Evolutionary conservation across 139 green algal species (phyloP).

Genomic region (Chlamydomonas eustigma): DNA sequence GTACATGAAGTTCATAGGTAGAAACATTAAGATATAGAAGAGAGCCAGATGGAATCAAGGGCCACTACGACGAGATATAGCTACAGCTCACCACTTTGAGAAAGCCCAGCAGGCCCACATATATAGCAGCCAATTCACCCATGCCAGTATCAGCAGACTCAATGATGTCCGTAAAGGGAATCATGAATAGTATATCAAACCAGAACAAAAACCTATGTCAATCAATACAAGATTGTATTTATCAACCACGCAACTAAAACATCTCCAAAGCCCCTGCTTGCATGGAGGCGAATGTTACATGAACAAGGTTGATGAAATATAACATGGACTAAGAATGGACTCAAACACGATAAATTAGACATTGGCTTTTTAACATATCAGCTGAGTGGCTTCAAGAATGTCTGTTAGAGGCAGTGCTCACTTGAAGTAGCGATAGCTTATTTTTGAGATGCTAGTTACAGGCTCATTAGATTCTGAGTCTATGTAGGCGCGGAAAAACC

Average conservation of each 20-base stretch:
- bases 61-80: background rate
- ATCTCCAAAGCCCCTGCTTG: too few species aligned
- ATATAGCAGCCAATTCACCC: background rate
- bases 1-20: background rate
- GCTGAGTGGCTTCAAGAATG: too few species aligned
- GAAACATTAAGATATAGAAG: background rate
- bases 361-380: too few species aligned
- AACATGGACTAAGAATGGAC: too few species aligned
- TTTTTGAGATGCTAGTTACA: background rate
- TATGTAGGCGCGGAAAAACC: background rate
- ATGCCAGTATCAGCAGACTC: background rate
- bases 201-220: slow-evolving; percentile 7
- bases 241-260: too few species aligned
- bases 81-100: slow-evolving; percentile 11
- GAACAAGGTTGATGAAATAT: too few species aligned
- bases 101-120: slow-evolving; percentile 11
- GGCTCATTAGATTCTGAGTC: background rate
- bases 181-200: slow-evolving; percentile 9
- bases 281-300: too few species aligned
- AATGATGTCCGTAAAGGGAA: slow-evolving; percentile 11
- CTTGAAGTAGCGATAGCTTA: background rate
- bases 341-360: too few species aligned
- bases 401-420: too few species aligned
- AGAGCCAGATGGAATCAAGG: background rate
- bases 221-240: too few species aligned